Evolutionary conservation across 2,329 filamentous ascomycete species (phyloP).

Genomic region (Chalara sp.): DNA sequence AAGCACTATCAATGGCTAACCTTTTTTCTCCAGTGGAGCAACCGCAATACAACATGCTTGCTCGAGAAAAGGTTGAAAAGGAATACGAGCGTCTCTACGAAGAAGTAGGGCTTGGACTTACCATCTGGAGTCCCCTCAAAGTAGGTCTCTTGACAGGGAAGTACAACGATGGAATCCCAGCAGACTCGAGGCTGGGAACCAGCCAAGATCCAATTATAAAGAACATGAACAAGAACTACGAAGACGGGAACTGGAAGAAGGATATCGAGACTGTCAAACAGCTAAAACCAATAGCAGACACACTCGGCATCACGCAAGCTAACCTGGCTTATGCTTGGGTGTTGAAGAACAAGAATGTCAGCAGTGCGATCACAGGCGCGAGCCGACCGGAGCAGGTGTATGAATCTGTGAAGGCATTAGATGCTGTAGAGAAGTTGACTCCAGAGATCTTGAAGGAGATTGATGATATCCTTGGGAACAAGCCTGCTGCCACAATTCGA

Average conservation of each 20-base stretch:
- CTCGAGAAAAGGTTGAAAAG: conserved; percentile 54
- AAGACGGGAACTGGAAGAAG: conserved; percentile 44
- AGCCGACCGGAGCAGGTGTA: conserved; percentile 52
- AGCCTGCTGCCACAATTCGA: conserved; percentile 34
- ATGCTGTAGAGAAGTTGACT: conserved; percentile 48
- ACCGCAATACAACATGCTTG: conserved; percentile 59
- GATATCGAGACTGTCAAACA: conserved; percentile 53
- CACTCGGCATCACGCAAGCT: conserved; percentile 43
- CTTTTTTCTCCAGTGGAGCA: conserved; percentile 43
- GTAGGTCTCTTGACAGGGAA: conserved; percentile 59
- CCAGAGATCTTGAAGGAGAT: conserved; percentile 53
- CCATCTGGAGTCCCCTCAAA: conserved; percentile 55
- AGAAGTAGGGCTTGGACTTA: conserved; percentile 53
- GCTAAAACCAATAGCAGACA: conserved; percentile 56
- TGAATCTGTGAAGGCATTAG: conserved; percentile 50
- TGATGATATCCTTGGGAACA: conserved; percentile 51
- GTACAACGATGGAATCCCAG: conserved; percentile 57
- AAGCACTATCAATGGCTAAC: too few species aligned
- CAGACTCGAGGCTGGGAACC: conserved; percentile 50
- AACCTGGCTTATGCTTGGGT: conserved; percentile 55
- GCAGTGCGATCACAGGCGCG: conserved; percentile 54
- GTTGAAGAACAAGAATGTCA: conserved; percentile 54
- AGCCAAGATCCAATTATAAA: conserved; percentile 44
- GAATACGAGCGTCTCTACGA: conserved; percentile 56
- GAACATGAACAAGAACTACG: conserved; percentile 34